Base-by-base conservation (phyloP, 2,329 filamentous ascomycete species). In the Colletotrichum sp. region DNA sequence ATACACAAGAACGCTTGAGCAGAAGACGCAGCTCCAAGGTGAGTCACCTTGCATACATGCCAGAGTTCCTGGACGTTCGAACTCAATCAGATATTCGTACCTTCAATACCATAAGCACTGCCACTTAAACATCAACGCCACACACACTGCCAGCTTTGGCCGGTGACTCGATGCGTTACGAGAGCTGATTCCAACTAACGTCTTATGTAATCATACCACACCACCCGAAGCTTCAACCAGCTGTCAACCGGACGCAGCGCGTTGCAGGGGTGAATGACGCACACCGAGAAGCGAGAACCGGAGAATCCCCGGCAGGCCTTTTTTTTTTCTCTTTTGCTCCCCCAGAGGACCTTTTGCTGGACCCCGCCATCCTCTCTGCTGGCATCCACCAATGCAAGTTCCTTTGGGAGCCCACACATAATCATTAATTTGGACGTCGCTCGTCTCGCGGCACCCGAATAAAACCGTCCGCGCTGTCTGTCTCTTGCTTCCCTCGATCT, bases 371-470 rank as follows among this genome's bases (percentile, higher is more conserved):
- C 14, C 30, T 36, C 48, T 48, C 64, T 56, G 28, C 21, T 24
- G 48, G 65, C 69, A 48, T 52, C 69, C 73, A 75, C 73, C 69
- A 75, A 75, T 72, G 16, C 66, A 21, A 32, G 63, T 62, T 67
- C 69, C 62, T 36, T 67, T 14, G 62, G 70, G 43, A 66, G 73
- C 73, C 73, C 73, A 75, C 73, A 73, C 56, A 64, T 69, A 73
- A 69, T 73, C 73, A 73, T 52, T 69, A 75, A 69, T 73, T 75
- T 69, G 64, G 58, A 73, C 69, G 63, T 75, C 34, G 26, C 18
- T 73, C 58, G 28, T 66, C 70, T 75, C 13, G 73, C 62, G 34
- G 73, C 56, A 48, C 63, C 32, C 21, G 73, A 67, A 38, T 48
- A 63, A 63, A 75, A 67, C 14, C 26, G 64, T 28, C 38, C 36